phyloP scores from a whole-genome alignment of 768 basidiomycete genomes.

The Neoboletus subvelutipes region DNA sequence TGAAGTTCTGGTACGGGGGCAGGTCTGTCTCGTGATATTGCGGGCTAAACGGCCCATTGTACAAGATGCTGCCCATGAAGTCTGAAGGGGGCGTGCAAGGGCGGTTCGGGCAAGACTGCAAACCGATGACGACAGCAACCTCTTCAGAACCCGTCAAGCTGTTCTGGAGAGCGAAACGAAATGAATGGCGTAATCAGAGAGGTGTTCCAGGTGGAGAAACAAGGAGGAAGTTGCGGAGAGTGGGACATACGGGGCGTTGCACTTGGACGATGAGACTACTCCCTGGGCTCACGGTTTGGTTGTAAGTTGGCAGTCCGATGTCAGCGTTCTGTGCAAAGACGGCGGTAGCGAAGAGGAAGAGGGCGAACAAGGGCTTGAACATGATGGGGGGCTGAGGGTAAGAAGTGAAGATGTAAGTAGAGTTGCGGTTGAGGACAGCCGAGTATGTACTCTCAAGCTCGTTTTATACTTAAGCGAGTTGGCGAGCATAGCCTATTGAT shows the following conservation, averaged over 20 bases:
- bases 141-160: conserved; percentile 40
- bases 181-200: not conserved
- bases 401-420: not conserved
- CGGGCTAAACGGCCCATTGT: conserved; percentile 45
- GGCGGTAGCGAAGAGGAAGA: conserved; percentile 31
- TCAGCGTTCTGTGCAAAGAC: conserved; percentile 41
- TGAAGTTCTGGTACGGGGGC: conserved; percentile 46
- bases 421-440: not conserved
- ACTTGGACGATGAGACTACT: conserved; percentile 43
- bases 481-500: not conserved
- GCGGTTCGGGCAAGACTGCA: conserved; percentile 38
- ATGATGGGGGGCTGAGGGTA: conserved; percentile 5
- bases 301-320: conserved; percentile 39
- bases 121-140: conserved; percentile 45
- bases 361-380: conserved; percentile 13
- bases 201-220: not conserved
- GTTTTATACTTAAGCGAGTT: conserved; percentile 8
- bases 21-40: conserved; percentile 29
- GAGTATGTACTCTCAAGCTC: not conserved
- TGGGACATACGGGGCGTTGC: conserved; percentile 43
- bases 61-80: conserved; percentile 44
- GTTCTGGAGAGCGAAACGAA: conserved; percentile 25
- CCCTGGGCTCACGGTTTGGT: conserved; percentile 37
- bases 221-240: not conserved
- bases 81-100: conserved; percentile 28